phyloP scores from a whole-genome alignment of 148 eudicot genomes.

The Rhododendron williamsianum region DNA sequence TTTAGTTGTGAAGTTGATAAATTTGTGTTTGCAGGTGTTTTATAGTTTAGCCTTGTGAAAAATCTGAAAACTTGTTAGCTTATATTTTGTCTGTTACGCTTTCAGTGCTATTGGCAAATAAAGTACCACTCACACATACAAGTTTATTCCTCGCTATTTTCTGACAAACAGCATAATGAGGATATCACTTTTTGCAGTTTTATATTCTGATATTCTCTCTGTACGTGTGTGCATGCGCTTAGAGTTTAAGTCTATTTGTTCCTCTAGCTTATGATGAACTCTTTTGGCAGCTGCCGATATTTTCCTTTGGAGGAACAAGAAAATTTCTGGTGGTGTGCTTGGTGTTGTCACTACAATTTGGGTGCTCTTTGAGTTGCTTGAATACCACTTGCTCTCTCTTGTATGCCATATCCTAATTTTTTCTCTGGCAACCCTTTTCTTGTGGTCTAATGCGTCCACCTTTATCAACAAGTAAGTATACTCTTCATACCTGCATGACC shows the following conservation, averaged over 20 bases:
- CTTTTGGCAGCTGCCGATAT: conserved; percentile 57
- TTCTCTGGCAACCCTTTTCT: conserved; percentile 46
- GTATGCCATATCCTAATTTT: conserved; percentile 51
- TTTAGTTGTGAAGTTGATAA: neutral
- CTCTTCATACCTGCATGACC: neutral
- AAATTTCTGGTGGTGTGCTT: conserved; percentile 48
- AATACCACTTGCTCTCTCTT: conserved; percentile 59
- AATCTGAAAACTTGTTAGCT: neutral
- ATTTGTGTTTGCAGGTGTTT: neutral
- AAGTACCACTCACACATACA: neutral
- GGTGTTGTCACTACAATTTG: conserved; percentile 53
- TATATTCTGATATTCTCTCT: neutral
- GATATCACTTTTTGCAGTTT: neutral
- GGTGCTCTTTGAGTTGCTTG: conserved; percentile 58
- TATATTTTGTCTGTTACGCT: neutral
- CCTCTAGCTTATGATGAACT: neutral
- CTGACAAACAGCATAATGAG: neutral
- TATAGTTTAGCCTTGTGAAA: neutral
- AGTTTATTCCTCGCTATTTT: neutral
- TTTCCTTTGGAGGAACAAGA: conserved; percentile 67
- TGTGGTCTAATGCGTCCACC: conserved; percentile 59
- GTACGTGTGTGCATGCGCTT: neutral
- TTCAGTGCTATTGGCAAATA: neutral
- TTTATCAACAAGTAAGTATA: conserved; percentile 29
- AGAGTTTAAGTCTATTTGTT: neutral